Conservation (phyloP, 805 yeast species). For the Kuraishia hungarica region DNA sequence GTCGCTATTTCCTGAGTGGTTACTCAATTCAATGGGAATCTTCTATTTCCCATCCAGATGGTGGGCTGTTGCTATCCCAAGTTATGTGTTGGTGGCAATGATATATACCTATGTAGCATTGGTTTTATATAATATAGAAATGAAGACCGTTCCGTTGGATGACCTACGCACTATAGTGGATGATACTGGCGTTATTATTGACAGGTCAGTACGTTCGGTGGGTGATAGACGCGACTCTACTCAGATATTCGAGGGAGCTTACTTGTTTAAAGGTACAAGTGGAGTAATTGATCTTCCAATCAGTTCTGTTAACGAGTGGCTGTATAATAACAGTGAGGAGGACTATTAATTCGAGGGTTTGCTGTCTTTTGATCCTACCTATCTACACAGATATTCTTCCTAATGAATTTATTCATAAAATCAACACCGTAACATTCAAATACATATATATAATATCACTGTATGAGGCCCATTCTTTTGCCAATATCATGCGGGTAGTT, state of each 20-base stretch:
- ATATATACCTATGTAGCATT: slow-evolving; percentile 63
- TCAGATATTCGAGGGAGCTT: slow-evolving; percentile 19
- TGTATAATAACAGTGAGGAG: slow-evolving; percentile 29
- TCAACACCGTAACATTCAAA: background rate
- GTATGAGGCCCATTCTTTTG: background rate
- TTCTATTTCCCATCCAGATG: slow-evolving; percentile 80
- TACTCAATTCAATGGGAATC: slow-evolving; percentile 44
- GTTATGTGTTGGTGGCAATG: slow-evolving; percentile 63
- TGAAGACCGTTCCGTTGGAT: slow-evolving; percentile 49
- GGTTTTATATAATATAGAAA: slow-evolving; percentile 69
- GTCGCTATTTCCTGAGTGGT: slow-evolving; percentile 63
- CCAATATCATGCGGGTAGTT: no score
- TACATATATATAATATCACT: background rate
- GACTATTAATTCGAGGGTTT: background rate
- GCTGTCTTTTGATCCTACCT: background rate
- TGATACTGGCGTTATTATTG: slow-evolving; percentile 33
- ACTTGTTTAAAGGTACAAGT: slow-evolving; percentile 53
- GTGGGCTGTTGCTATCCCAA: slow-evolving; percentile 83
- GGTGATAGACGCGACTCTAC: slow-evolving; percentile 3
- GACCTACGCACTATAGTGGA: slow-evolving; percentile 64
- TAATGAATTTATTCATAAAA: background rate
- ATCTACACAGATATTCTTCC: no score
- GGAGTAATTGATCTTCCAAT: slow-evolving; percentile 87
- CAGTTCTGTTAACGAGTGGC: slow-evolving; percentile 53
- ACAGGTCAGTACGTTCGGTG: slow-evolving; percentile 7